Percentiles rank a stretch among this genome's conserved stretches.
phyloP scores from a whole-genome alignment of 805 yeast genomes.

The Kuraishia ogatae region DNA sequence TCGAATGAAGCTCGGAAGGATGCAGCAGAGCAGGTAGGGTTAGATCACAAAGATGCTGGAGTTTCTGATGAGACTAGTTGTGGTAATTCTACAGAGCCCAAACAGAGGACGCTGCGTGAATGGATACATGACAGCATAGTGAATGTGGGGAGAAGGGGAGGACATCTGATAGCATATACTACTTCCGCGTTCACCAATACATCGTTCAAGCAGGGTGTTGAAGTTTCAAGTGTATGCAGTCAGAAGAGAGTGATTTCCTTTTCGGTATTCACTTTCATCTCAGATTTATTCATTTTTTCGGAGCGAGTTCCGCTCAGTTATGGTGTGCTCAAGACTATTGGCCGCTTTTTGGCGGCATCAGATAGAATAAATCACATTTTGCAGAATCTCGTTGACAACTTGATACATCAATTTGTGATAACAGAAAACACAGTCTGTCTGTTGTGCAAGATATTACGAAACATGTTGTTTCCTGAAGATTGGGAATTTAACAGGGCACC shows the following conservation, averaged over 20 bases:
- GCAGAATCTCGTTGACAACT: conserved; percentile 16
- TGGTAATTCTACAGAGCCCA: background rate
- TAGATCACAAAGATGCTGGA: background rate
- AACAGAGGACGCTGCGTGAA: background rate
- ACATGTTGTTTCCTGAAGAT: conserved; percentile 21
- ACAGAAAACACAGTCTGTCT: conserved; percentile 9
- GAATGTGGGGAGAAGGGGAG: conserved; percentile 9
- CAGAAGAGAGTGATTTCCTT: conserved; percentile 2
- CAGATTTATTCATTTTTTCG: conserved; percentile 9
- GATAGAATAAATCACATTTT: conserved; percentile 14
- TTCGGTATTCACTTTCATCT: conserved; percentile 15
- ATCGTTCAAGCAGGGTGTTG: conserved; percentile 6
- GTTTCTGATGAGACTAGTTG: too few relatives aligned
- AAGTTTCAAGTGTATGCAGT: background rate
- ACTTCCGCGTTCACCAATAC: conserved; percentile 15
- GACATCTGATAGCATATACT: conserved; percentile 20
- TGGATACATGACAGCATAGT: conserved; percentile 7
- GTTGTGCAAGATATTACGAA: conserved; percentile 12
- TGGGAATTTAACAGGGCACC: conserved; percentile 16
- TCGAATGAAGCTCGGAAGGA: background rate
- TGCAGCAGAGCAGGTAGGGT: background rate
- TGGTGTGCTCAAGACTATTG: conserved; percentile 5
- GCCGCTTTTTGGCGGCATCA: conserved; percentile 7
- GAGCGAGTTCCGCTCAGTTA: conserved; percentile 11
- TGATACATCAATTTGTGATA: conserved; percentile 14